Conservation (phyloP, 495 filamentous ascomycete genomes). For the Cudoniella acicularis region DNA sequence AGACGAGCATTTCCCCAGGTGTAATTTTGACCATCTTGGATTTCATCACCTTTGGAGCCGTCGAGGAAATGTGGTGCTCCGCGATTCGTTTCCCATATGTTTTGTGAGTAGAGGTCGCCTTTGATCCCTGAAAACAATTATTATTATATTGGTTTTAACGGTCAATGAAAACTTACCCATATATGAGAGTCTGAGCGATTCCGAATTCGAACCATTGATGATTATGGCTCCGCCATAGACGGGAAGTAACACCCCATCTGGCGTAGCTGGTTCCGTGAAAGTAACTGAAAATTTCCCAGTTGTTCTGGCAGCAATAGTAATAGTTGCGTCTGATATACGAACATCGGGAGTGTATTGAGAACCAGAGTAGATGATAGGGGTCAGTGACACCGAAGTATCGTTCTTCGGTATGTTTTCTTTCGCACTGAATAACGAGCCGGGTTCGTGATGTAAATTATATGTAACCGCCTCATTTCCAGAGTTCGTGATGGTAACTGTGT, state of each 20-base stretch:
- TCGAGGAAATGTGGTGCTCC: not conserved
- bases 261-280: slow-evolving; percentile 8
- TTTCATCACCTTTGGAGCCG: not conserved
- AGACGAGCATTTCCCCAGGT: not conserved
- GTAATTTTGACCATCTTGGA: not conserved
- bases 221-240: slow-evolving; percentile 36
- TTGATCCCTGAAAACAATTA: no score
- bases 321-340: not conserved
- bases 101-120: not conserved
- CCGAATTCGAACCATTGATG: slow-evolving; percentile 30
- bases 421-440: not conserved
- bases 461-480: slow-evolving; percentile 30
- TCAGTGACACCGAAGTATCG: not conserved
- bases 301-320: not conserved
- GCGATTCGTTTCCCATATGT: not conserved
- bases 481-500: slow-evolving; percentile 40
- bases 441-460: slow-evolving; percentile 28
- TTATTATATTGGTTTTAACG: no score
- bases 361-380: not conserved
- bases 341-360: not conserved
- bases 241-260: slow-evolving; percentile 19
- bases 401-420: not conserved
- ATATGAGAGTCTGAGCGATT: slow-evolving; percentile 32
- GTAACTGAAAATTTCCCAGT: slow-evolving; percentile 7
- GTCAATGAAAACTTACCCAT: slow-evolving; percentile 13